phyloP scores from a whole-genome alignment of 371 early-diverging fungal species.

The Mortierella sp. region DNA sequence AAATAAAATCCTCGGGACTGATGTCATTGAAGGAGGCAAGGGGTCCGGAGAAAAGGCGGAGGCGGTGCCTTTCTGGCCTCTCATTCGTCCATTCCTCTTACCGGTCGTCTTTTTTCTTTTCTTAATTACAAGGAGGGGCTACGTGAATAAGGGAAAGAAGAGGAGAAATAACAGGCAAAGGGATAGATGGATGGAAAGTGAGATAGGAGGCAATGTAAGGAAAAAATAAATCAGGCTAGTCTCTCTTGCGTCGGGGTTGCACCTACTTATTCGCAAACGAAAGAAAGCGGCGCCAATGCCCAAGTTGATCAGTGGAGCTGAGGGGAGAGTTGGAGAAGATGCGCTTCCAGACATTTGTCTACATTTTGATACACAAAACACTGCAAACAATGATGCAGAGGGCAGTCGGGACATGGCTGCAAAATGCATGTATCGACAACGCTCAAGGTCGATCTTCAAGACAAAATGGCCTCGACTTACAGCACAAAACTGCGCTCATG shows the following conservation, averaged over 20 bases:
- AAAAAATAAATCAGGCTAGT: background rate
- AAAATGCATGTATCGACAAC: background rate
- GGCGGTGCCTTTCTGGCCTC: background rate
- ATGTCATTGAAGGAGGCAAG: background rate
- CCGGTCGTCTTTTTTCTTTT: background rate
- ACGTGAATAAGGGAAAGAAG: background rate
- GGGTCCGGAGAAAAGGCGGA: constrained; percentile 8
- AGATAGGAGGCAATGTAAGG: background rate
- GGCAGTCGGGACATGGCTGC: background rate
- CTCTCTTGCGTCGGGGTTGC: background rate
- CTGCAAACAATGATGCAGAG: background rate
- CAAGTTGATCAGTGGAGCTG: background rate
- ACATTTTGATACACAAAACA: background rate
- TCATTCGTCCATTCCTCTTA: background rate
- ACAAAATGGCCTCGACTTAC: background rate
- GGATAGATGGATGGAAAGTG: background rate
- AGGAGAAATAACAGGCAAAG: background rate
- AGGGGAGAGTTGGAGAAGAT: background rate
- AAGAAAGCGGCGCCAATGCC: background rate
- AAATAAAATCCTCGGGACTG: constrained; percentile 1
- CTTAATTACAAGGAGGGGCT: background rate
- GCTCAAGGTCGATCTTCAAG: background rate
- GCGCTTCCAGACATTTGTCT: background rate
- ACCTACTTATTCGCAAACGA: background rate
- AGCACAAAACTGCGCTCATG: background rate